These are phyloP conservation scores for Murraya koenigii DNA, from an alignment of 345 rosid species.

Conservation along the genomic window DNA sequence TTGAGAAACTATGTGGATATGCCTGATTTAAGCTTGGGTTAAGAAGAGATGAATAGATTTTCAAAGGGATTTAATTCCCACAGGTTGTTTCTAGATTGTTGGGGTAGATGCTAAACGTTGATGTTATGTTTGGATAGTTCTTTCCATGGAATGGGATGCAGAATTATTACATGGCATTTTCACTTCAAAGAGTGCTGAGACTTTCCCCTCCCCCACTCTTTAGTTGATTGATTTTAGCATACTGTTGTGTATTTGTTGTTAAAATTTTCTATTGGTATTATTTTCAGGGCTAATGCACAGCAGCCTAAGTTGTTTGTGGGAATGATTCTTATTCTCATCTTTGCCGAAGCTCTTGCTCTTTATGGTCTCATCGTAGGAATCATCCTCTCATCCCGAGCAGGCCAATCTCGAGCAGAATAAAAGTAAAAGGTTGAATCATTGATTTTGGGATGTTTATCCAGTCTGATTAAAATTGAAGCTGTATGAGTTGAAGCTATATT, in stretches of 20 bases:
- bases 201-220: neutral
- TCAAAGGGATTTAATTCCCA: neutral
- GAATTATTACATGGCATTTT: neutral
- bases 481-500: neutral
- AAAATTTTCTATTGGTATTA: neutral
- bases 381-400: constrained; percentile 51
- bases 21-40: neutral
- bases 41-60: neutral
- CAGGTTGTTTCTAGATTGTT: neutral
- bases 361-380: constrained; percentile 50
- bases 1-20: neutral
- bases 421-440: neutral
- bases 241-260: neutral
- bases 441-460: neutral
- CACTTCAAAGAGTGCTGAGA: neutral
- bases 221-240: neutral
- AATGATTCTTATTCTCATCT: constrained; percentile 45
- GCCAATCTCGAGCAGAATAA: constrained; percentile 49
- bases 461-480: neutral
- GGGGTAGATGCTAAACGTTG: neutral
- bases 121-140: neutral
- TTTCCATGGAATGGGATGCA: neutral
- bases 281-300: constrained; percentile 41
- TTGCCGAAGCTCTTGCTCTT: constrained; percentile 44
- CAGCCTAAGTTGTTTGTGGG: constrained; percentile 49